Evolutionary conservation across 768 basidiomycete species (phyloP).

Genomic region (Naganishia kalamii): DNA sequence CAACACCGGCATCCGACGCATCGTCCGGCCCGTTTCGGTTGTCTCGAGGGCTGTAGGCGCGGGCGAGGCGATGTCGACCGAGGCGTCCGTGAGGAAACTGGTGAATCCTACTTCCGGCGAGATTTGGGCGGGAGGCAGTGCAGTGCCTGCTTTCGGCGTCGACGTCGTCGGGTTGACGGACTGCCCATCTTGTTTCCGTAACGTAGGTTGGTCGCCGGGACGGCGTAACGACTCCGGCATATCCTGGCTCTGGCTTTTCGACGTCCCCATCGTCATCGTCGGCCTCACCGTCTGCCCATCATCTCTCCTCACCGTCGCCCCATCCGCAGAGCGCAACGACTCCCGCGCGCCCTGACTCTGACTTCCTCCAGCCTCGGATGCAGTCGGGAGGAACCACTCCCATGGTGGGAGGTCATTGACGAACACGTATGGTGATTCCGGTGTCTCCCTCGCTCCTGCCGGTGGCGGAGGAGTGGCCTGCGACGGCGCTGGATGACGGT

Average conservation of each 20-base stretch:
- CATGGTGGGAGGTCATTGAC: conserved; percentile 9
- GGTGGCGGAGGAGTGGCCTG: neutral
- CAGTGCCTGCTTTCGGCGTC: neutral
- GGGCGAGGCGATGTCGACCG: neutral
- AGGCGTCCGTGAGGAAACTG: conserved; percentile 1
- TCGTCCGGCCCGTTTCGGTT: neutral
- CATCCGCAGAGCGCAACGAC: neutral
- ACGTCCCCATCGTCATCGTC: neutral
- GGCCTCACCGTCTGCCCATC: neutral
- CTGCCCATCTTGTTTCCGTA: no score
- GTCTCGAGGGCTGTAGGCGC: neutral
- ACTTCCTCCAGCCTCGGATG: neutral
- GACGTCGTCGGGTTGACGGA: neutral
- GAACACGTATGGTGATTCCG: neutral
- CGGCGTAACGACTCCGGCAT: neutral
- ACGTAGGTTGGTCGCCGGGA: no score
- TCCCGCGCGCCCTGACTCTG: neutral
- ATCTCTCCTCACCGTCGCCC: neutral
- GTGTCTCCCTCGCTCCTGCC: neutral
- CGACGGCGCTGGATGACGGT: neutral
- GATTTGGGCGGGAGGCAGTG: neutral
- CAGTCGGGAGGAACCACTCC: neutral
- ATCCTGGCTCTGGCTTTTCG: neutral
- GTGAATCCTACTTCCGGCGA: neutral
- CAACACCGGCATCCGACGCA: conserved; percentile 1